These are phyloP conservation scores for Stenogyne calaminthoides DNA, from an alignment of 305 asterid species.

Conservation along the genomic window DNA sequence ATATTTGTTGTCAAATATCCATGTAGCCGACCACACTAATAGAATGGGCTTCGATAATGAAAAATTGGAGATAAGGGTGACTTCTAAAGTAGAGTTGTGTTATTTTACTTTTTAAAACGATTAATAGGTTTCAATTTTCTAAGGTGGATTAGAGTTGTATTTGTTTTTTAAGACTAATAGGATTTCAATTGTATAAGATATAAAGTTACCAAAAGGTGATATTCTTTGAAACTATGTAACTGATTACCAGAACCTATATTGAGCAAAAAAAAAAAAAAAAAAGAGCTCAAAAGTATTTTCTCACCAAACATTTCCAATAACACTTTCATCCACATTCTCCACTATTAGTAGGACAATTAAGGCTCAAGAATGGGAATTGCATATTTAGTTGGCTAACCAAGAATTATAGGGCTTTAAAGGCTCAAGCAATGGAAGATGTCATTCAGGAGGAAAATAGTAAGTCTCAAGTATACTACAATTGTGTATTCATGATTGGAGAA, in stretches of 20 bases:
- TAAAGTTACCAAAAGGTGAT: neutral
- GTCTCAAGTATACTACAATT: neutral
- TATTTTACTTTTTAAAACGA: neutral
- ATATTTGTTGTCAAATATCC: neutral
- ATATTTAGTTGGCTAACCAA: no score
- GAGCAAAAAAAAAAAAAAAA: no score
- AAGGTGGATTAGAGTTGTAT: neutral
- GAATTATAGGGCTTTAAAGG: no score
- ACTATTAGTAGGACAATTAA: no score
- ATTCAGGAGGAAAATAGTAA: no score
- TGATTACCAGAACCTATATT: slow-evolving; percentile 9
- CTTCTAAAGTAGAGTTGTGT: no score
- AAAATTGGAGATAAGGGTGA: neutral
- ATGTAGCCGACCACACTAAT: neutral
- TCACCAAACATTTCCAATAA: no score
- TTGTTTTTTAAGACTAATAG: neutral
- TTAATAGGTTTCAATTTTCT: neutral
- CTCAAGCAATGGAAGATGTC: no score
- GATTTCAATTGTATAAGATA: neutral
- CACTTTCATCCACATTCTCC: no score
- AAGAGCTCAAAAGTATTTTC: no score
- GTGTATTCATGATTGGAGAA: neutral
- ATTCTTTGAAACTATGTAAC: neutral
- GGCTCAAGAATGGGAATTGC: no score
- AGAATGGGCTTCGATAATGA: neutral